Evolutionary conservation across 768 basidiomycete species (phyloP).

Genomic region (Lactarius deliciosus): DNA sequence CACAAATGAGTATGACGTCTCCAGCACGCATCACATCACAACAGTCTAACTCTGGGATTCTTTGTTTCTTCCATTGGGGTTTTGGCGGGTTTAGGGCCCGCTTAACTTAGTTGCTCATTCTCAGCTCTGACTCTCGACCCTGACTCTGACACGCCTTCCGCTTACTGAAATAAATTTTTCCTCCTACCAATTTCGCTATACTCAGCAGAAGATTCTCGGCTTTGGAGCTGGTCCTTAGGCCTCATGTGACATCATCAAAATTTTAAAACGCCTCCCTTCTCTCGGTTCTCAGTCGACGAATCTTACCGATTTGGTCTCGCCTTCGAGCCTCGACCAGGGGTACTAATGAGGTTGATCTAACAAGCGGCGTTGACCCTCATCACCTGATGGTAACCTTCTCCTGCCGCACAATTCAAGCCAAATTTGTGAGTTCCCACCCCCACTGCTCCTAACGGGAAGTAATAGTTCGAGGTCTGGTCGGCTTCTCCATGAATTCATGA

Average conservation of each 20-base stretch:
- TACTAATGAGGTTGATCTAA: background rate
- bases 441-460: background rate
- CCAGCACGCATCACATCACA: background rate
- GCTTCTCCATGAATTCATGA: background rate
- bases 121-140: background rate
- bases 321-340: slow-evolving; percentile 4
- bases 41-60: slow-evolving; percentile 9
- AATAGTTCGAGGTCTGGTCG: background rate
- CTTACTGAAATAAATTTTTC: background rate
- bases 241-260: background rate
- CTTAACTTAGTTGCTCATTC: background rate
- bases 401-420: background rate
- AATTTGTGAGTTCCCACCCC: background rate
- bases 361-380: background rate
- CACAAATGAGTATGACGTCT: slow-evolving; percentile 14
- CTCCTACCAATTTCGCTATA: background rate
- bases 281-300: background rate
- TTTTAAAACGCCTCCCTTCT: background rate
- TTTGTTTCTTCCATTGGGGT: slow-evolving; percentile 6
- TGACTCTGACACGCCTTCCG: background rate
- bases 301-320: background rate
- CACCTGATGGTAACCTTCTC: background rate
- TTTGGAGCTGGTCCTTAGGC: background rate
- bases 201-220: background rate
- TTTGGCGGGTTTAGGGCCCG: background rate